Conservation (phyloP, 768 basidiomycete species). For the Hygrocybe punicea region DNA sequence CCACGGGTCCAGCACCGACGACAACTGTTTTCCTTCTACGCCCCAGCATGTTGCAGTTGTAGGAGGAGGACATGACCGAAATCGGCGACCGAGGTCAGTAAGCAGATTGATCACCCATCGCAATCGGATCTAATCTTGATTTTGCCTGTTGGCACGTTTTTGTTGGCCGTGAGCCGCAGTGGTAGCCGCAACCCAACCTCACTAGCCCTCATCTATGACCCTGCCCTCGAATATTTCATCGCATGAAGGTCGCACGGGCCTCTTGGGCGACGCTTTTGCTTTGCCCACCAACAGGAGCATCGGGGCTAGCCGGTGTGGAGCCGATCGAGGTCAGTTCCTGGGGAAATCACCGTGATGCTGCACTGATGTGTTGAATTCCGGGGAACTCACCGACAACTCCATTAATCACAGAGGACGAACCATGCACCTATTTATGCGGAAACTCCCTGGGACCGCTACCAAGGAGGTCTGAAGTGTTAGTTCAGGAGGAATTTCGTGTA, state of each 20-base stretch:
- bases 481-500: constrained; percentile 78
- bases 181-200: neutral
- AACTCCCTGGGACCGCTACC: constrained; percentile 89
- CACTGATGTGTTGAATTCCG: neutral
- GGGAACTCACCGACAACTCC: neutral
- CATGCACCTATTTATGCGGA: constrained; percentile 86
- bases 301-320: constrained; percentile 38
- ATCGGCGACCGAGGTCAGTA: neutral
- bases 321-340: constrained; percentile 35
- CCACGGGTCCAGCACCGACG: constrained; percentile 91
- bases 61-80: constrained; percentile 2
- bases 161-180: neutral
- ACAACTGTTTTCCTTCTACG: constrained; percentile 51
- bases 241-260: constrained; percentile 16
- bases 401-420: constrained; percentile 34
- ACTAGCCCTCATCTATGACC: neutral
- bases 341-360: neutral
- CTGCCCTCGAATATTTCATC: neutral
- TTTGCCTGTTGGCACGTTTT: neutral
- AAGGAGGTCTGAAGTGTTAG: constrained; percentile 64
- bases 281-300: constrained; percentile 54
- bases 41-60: constrained; percentile 13
- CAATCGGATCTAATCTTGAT: constrained; percentile 13
- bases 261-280: constrained; percentile 53
- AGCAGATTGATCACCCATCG: neutral